Evolutionary conservation across 2,329 filamentous ascomycete species (phyloP).

Genomic region (Dactylellina sp.): DNA sequence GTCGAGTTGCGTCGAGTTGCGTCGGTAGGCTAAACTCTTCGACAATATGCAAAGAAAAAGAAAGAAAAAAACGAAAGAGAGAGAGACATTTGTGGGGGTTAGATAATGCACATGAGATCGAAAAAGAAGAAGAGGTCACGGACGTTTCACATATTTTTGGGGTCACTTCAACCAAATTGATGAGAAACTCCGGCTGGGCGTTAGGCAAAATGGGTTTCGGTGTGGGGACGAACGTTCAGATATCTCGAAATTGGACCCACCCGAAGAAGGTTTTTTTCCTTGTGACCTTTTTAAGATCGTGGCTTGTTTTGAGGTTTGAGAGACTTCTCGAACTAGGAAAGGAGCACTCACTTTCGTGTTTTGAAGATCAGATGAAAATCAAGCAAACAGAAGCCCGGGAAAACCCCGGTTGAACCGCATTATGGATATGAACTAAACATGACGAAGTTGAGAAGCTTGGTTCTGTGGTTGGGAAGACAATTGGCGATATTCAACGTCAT

Average conservation of each 20-base stretch:
- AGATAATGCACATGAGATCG: not conserved
- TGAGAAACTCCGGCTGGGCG: conserved; percentile 22
- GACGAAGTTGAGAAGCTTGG: too few species aligned
- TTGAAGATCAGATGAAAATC: conserved; percentile 19
- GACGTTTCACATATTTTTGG: not conserved
- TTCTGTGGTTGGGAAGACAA: too few species aligned
- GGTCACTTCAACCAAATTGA: not conserved
- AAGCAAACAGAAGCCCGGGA: not conserved
- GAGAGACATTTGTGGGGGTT: not conserved
- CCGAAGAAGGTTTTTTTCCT: too few species aligned
- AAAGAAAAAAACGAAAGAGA: not conserved
- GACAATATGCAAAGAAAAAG: too few species aligned
- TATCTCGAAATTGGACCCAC: conserved; percentile 7
- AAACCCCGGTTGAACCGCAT: too few species aligned
- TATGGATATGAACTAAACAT: too few species aligned
- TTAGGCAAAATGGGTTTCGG: conserved; percentile 8
- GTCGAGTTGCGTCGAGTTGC: not conserved
- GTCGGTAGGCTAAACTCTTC: conserved; percentile 1
- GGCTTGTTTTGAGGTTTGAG: conserved; percentile 5
- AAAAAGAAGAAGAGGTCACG: too few species aligned
- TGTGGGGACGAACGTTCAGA: too few species aligned
- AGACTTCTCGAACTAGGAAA: conserved; percentile 7
- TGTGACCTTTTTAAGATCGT: too few species aligned
- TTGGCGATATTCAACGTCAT: too few species aligned
- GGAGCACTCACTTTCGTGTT: not conserved